Evolutionary conservation across 148 eudicot species (phyloP).

Genomic region (Dysphania ambrosioides): DNA sequence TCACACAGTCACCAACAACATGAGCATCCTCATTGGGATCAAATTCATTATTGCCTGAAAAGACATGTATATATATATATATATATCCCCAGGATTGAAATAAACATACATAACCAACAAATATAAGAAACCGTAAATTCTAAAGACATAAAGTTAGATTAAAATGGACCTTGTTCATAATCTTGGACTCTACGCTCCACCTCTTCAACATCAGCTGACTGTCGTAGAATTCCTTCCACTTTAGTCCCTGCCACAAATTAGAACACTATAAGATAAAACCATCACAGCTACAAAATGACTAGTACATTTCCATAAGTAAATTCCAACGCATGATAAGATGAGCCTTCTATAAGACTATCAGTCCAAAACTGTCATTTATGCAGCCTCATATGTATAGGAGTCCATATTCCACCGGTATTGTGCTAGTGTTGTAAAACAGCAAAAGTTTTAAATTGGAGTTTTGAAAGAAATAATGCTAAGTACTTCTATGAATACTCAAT

Average conservation of each 20-base stretch:
- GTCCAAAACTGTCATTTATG: background rate
- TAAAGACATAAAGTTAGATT: background rate
- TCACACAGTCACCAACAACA: conserved; percentile 96
- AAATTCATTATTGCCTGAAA: conserved; percentile 87
- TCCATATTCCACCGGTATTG: background rate
- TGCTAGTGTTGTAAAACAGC: too few species aligned
- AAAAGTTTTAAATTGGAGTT: conserved; percentile 16
- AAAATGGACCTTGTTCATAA: conserved; percentile 78
- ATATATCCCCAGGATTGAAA: conserved; percentile 3
- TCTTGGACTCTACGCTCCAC: conserved; percentile 92
- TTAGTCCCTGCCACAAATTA: conserved; percentile 49
- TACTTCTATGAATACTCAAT: background rate
- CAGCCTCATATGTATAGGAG: background rate
- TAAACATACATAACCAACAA: conserved; percentile 12
- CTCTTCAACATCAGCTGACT: conserved; percentile 98
- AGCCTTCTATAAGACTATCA: background rate
- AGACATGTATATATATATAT: too few species aligned
- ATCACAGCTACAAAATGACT: background rate
- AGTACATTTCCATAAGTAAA: background rate
- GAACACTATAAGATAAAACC: conserved; percentile 12
- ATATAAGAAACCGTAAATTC: background rate
- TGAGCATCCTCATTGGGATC: conserved; percentile 93
- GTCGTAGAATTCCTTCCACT: conserved; percentile 95
- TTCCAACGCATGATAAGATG: background rate
- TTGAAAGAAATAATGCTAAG: background rate